Evolutionary conservation across 2,329 filamentous ascomycete species (phyloP).

Genomic region (Neofusicoccum sp.): DNA sequence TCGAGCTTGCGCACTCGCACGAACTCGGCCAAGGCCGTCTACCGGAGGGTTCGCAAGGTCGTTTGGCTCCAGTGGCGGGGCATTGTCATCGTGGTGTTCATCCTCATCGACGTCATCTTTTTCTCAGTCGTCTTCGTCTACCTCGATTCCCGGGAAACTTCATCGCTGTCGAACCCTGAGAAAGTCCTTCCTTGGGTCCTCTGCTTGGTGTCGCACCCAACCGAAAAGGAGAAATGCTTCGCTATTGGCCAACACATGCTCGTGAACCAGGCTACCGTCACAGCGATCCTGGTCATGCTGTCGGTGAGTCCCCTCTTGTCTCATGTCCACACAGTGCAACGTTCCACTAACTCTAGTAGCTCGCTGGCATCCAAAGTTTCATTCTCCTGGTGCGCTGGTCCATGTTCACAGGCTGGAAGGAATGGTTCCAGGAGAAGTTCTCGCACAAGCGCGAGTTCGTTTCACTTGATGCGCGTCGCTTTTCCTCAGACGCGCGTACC

Average conservation of each 20-base stretch:
- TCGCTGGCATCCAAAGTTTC: constrained; percentile 82
- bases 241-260: constrained; percentile 59
- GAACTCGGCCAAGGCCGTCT: constrained; percentile 75
- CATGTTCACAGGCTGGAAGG: constrained; percentile 82
- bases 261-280: constrained; percentile 72
- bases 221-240: constrained; percentile 67
- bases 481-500: constrained; percentile 30
- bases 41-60: constrained; percentile 80
- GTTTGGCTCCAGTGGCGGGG: constrained; percentile 93
- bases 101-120: constrained; percentile 88
- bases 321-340: neutral
- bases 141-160: constrained; percentile 63
- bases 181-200: constrained; percentile 65
- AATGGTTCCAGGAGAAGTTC: constrained; percentile 55
- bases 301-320: constrained; percentile 56
- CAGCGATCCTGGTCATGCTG: constrained; percentile 78
- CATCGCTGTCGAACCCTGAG: constrained; percentile 54
- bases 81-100: constrained; percentile 84
- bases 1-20: constrained; percentile 70
- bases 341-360: constrained; percentile 19
- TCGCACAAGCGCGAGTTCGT: constrained; percentile 75
- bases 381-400: constrained; percentile 77
- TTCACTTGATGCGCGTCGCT: constrained; percentile 69
- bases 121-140: constrained; percentile 90
- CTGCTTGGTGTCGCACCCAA: constrained; percentile 62